Conservation (phyloP, 371 early-diverging fungal species). For the Mucor irregularis region DNA sequence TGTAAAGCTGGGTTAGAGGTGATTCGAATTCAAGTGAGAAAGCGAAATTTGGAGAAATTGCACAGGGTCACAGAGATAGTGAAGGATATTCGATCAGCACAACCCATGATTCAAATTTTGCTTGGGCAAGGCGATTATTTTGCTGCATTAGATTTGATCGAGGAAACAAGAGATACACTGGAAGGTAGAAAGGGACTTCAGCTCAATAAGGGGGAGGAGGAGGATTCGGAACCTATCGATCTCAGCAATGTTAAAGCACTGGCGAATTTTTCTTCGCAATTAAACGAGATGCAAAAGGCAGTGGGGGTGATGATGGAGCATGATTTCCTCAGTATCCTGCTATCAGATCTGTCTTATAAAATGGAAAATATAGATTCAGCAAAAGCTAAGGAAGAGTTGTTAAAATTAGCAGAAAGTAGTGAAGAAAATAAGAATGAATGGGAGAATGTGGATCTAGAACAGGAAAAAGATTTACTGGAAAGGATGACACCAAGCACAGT, state of each 20-base stretch:
- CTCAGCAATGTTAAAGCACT: slow-evolving; percentile 62
- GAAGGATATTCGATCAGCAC: slow-evolving; percentile 70
- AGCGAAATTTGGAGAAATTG: slow-evolving; percentile 69
- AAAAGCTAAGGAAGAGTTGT: slow-evolving; percentile 4
- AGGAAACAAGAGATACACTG: slow-evolving; percentile 65
- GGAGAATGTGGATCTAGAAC: slow-evolving; percentile 23
- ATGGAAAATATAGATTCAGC: slow-evolving; percentile 12
- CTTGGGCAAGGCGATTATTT: slow-evolving; percentile 80
- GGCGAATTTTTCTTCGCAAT: slow-evolving; percentile 60
- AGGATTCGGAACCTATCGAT: slow-evolving; percentile 38
- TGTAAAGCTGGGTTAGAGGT: slow-evolving; percentile 80
- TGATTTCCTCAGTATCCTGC: slow-evolving; percentile 65
- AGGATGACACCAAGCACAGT: slow-evolving; percentile 69
- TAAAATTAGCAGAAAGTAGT: neutral
- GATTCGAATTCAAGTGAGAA: slow-evolving; percentile 72
- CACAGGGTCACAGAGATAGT: slow-evolving; percentile 69
- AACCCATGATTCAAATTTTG: slow-evolving; percentile 80
- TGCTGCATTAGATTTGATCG: slow-evolving; percentile 84
- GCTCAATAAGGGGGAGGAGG: neutral
- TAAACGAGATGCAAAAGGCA: slow-evolving; percentile 66
- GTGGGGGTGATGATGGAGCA: slow-evolving; percentile 74
- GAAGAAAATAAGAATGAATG: slow-evolving; percentile 4
- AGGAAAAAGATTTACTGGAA: slow-evolving; percentile 52
- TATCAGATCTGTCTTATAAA: slow-evolving; percentile 53
- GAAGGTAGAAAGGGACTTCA: slow-evolving; percentile 32